Evolutionary conservation across 129 eudicot species (phyloP).

Genomic region (Calendula officinalis): DNA sequence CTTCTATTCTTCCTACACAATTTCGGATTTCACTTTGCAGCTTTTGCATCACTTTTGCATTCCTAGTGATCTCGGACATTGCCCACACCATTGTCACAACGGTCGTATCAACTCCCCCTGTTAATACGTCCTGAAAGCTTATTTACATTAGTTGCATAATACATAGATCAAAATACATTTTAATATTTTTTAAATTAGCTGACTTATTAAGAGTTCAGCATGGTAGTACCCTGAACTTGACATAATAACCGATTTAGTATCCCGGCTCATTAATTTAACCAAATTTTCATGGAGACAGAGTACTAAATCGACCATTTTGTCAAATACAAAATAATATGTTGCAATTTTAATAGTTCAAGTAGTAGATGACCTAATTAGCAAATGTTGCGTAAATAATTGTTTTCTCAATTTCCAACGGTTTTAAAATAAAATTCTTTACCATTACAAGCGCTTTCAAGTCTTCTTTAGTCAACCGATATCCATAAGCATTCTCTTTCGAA

Average conservation of each 20-base stretch:
- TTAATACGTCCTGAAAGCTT: constrained; percentile 11
- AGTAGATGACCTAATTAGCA: no score
- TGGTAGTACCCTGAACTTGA: not conserved
- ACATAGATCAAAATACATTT: no score
- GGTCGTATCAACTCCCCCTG: constrained; percentile 5
- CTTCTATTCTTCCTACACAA: not conserved
- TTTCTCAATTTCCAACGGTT: no score
- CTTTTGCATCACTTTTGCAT: constrained; percentile 13
- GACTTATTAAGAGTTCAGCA: not conserved
- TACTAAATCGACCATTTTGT: no score
- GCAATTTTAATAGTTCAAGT: no score
- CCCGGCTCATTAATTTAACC: no score
- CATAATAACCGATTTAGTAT: no score
- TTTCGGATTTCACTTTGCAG: constrained; percentile 11
- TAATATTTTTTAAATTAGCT: not conserved
- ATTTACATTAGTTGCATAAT: constrained; percentile 4
- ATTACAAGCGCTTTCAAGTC: constrained; percentile 21
- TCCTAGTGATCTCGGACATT: constrained; percentile 18
- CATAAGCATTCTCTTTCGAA: not conserved
- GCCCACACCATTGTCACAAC: constrained; percentile 18
- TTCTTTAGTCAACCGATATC: constrained; percentile 10
- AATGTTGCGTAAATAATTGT: no score
- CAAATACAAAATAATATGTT: no score
- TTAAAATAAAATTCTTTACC: constrained; percentile 1
- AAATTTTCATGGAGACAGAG: no score